phyloP scores from a whole-genome alignment of 176 grass and related monocot species.

The Triticum aestivum region IWGSC_CS_RefSeq_v2.1 NC_057808.1:259249181-259249680 shows the following conservation, averaged over 20 bases:
- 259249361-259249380: constrained; percentile 82
- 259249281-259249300: not conserved
- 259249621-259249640: not conserved
- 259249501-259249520: not conserved
- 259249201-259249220: constrained; percentile 99
- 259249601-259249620: not conserved
- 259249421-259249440: constrained; percentile 91
- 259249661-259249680: not conserved
- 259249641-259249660: not conserved
- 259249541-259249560: constrained; percentile 97
- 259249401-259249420: constrained; percentile 85
- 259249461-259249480: constrained; percentile 15
- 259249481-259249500: constrained; percentile 11
- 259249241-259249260: constrained; percentile 19
- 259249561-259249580: constrained; percentile 99
- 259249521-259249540: constrained; percentile 95
- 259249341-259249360: constrained; percentile 96
- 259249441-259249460: constrained; percentile 48
- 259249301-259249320: constrained; percentile 45
- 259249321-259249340: constrained; percentile 98
- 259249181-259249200: constrained; percentile 85
- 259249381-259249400: constrained; percentile 87
- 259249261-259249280: not conserved
- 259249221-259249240: constrained; percentile 92
- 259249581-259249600: constrained; percentile 51